Conservation (phyloP, 176 grass and related monocot species). For the Raddia guianensis region DNA sequence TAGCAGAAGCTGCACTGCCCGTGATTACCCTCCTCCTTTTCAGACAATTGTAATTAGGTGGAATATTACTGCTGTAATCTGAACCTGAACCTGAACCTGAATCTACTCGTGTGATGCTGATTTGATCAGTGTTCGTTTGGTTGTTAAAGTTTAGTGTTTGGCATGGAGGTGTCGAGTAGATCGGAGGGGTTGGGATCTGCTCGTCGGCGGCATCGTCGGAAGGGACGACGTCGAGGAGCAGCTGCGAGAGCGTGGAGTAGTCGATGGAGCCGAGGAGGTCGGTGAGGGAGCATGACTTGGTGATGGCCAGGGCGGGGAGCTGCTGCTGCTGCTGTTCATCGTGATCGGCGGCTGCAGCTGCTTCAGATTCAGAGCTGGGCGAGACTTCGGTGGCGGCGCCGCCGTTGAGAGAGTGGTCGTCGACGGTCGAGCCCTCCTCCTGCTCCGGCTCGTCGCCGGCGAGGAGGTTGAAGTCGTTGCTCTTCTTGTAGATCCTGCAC, state of each 20-base stretch:
- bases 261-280: conserved; percentile 61
- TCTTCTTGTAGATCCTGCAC: conserved; percentile 75
- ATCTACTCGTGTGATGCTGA: background rate
- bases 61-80: background rate
- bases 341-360: background rate
- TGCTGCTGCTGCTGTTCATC: background rate
- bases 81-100: background rate
- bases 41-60: background rate
- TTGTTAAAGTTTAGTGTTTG: background rate
- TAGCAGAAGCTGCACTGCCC: background rate
- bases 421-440: conserved; percentile 39
- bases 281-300: conserved; percentile 54
- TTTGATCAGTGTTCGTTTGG: background rate
- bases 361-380: conserved; percentile 21
- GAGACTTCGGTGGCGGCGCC: conserved; percentile 3
- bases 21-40: conserved; percentile 35
- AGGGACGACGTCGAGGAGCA: conserved; percentile 39
- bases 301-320: conserved; percentile 8
- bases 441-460: conserved; percentile 33
- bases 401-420: conserved; percentile 30
- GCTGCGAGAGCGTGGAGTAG: conserved; percentile 42
- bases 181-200: background rate
- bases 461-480: conserved; percentile 10
- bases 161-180: conserved; percentile 27
- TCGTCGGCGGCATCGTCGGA: background rate